phyloP scores from a whole-genome alignment of 2,329 filamentous ascomycete genomes.

The Ophiocordyceps robertsii region DNA sequence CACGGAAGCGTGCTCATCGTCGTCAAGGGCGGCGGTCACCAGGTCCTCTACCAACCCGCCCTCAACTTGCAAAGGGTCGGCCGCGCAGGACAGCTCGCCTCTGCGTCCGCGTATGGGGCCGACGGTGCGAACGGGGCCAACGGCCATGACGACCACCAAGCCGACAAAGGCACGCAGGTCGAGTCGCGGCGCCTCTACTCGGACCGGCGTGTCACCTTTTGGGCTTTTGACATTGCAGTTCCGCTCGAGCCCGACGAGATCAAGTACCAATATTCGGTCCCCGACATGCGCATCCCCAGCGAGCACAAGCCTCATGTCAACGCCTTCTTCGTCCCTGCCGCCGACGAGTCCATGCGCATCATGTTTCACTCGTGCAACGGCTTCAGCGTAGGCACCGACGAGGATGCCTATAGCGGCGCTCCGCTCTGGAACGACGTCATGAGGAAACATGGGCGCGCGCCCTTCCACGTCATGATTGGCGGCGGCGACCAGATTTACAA shows the following conservation, averaged over 20 bases:
- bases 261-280: slow-evolving; percentile 67
- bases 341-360: slow-evolving; percentile 82
- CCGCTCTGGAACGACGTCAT: slow-evolving; percentile 90
- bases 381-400: slow-evolving; percentile 78
- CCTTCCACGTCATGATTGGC: slow-evolving; percentile 92
- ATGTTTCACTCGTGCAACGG: slow-evolving; percentile 99
- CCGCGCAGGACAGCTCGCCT: slow-evolving; percentile 7
- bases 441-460: slow-evolving; percentile 62
- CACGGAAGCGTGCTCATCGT: slow-evolving; percentile 78
- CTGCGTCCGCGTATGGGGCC: slow-evolving; percentile 11
- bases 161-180: slow-evolving; percentile 23
- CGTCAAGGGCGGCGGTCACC: slow-evolving; percentile 53
- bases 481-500: slow-evolving; percentile 97
- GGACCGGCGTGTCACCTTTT: slow-evolving; percentile 65
- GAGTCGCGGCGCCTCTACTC: slow-evolving; percentile 45
- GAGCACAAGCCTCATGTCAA: slow-evolving; percentile 44
- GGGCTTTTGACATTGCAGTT: slow-evolving; percentile 75
- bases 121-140: slow-evolving; percentile 15
- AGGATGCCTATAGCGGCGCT: slow-evolving; percentile 78
- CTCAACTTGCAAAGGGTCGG: slow-evolving; percentile 37
- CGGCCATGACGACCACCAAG: slow-evolving; percentile 1
- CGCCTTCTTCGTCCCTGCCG: slow-evolving; percentile 74
- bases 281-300: slow-evolving; percentile 47
- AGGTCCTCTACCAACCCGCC: slow-evolving; percentile 43
- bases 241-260: slow-evolving; percentile 59